These are phyloP conservation scores for Pinus tabuliformis DNA, from an alignment of 75 land plant species.

Conservation along the genomic window DNA sequence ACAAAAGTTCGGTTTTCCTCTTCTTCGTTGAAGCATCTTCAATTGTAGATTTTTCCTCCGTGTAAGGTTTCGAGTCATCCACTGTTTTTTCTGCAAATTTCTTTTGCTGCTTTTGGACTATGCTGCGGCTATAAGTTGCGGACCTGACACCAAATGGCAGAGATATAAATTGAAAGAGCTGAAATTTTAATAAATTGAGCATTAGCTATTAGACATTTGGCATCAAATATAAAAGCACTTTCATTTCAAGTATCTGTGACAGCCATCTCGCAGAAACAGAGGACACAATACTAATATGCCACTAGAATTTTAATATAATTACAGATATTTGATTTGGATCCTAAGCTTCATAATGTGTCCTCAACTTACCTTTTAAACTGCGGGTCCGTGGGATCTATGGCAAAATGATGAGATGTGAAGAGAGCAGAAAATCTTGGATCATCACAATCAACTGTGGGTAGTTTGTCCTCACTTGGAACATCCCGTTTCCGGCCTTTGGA, in stretches of 20 bases:
- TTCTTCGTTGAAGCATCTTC: constrained; percentile 30
- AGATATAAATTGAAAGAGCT: background rate
- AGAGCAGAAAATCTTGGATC: constrained; percentile 79
- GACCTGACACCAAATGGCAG: constrained; percentile 33
- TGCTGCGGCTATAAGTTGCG: constrained; percentile 50
- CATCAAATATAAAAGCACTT: background rate
- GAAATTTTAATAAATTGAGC: background rate
- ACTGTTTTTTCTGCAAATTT: constrained; percentile 15
- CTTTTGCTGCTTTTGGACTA: constrained; percentile 41
- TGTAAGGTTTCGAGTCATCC: constrained; percentile 5
- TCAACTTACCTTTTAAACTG: constrained; percentile 74
- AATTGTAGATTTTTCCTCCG: background rate
- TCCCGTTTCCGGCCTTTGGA: constrained; percentile 59
- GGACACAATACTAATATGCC: background rate
- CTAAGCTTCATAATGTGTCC: background rate
- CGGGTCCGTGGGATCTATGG: constrained; percentile 90
- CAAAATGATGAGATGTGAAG: constrained; percentile 65
- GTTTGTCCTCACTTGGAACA: constrained; percentile 38
- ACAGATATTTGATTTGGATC: background rate
- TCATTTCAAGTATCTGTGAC: background rate
- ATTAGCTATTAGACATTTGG: background rate
- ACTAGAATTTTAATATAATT: background rate
- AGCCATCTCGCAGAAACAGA: background rate
- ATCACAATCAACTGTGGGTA: constrained; percentile 52
- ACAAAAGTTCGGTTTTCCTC: constrained; percentile 55